These are phyloP conservation scores for Phytophthora vignae DNA, from an alignment of 352 stramenopile species.

Conservation along the genomic window DNA sequence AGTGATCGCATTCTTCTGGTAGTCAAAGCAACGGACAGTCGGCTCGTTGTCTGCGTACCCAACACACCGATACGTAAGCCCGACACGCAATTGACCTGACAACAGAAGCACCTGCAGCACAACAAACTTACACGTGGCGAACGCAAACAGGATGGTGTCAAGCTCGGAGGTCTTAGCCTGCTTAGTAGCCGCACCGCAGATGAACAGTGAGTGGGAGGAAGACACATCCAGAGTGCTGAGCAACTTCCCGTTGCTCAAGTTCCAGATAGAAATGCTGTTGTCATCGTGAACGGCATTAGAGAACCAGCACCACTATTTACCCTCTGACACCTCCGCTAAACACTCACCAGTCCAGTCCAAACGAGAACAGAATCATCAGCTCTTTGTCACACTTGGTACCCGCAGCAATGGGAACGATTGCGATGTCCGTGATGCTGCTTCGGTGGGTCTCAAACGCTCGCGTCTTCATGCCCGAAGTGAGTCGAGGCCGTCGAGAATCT, in stretches of 20 bases:
- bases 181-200: conserved; percentile 41
- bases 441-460: conserved; percentile 49
- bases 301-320: neutral
- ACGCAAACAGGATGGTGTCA: conserved; percentile 39
- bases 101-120: neutral
- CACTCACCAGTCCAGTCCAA: conserved; percentile 56
- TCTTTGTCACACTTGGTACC: conserved; percentile 4
- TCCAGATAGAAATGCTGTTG: conserved; percentile 58
- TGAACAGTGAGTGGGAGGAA: conserved; percentile 22
- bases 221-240: conserved; percentile 44
- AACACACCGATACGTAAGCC: neutral
- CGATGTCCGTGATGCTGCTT: conserved; percentile 35
- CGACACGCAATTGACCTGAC: neutral
- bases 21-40: conserved; percentile 24
- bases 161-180: neutral
- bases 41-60: conserved; percentile 31
- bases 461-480: conserved; percentile 66
- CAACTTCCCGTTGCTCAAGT: conserved; percentile 43
- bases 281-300: neutral
- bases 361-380: conserved; percentile 45
- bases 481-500: conserved; percentile 46
- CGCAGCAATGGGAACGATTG: conserved; percentile 22
- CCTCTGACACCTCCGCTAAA: neutral
- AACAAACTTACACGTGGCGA: conserved; percentile 48
- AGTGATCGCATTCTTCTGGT: conserved; percentile 5